These are phyloP conservation scores for Aspergillus costaricaensis DNA, from an alignment of 2,329 filamentous ascomycete genomes.

Conservation along the genomic window DNA sequence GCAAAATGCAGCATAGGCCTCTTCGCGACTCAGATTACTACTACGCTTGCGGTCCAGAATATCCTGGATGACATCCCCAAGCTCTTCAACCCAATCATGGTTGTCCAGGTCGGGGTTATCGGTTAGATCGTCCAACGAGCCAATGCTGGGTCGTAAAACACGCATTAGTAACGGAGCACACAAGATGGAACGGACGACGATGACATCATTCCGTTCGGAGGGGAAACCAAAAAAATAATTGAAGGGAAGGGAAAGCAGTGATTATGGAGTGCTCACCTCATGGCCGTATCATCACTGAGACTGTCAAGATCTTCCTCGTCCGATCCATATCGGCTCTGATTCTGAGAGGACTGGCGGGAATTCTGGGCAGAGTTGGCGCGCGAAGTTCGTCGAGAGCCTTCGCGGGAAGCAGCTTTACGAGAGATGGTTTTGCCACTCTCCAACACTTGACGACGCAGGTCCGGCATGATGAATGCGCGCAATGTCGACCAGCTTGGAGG, in stretches of 20 bases:
- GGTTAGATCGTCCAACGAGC: constrained; percentile 67
- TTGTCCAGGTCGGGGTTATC: constrained; percentile 55
- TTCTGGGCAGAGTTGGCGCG: constrained; percentile 54
- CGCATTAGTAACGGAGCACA: constrained; percentile 13
- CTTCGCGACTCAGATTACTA: constrained; percentile 69
- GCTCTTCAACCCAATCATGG: constrained; percentile 62
- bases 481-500: background rate
- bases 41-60: constrained; percentile 78
- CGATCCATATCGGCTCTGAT: constrained; percentile 56
- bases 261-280: constrained; percentile 50
- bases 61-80: constrained; percentile 68
- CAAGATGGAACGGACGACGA: constrained; percentile 9
- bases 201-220: constrained; percentile 40
- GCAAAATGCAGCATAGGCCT: constrained; percentile 62
- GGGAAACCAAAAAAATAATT: constrained; percentile 14
- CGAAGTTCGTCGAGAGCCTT: constrained; percentile 56
- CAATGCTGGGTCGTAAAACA: constrained; percentile 48
- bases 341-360: constrained; percentile 57
- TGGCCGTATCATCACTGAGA: constrained; percentile 60
- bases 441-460: constrained; percentile 59
- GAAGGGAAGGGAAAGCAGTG: constrained; percentile 9
- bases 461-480: constrained; percentile 41
- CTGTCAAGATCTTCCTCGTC: constrained; percentile 61
- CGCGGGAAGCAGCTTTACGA: constrained; percentile 60
- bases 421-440: constrained; percentile 68